Base-by-base conservation (phyloP, 805 yeast species). In the Priceomyces medius region DNA sequence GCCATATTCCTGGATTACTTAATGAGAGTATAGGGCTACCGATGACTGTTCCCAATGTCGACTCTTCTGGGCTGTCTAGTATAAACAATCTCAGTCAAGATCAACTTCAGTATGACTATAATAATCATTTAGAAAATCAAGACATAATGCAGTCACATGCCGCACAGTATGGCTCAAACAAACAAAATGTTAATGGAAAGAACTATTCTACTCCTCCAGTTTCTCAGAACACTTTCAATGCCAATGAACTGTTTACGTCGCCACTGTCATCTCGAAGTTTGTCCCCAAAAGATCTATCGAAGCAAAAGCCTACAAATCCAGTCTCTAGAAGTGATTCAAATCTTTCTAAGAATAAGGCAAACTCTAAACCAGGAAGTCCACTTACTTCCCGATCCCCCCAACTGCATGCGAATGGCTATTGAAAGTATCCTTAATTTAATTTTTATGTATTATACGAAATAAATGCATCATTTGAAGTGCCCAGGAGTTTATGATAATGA, bases 1-100 rank as follows among this genome's bases (percentile, higher is more conserved):
- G 75, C 18, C 87, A 87, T 43, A 80, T 90, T 14, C 96, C 96
- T 0, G 90, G 88, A 0, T 59, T 83, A 24, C 57, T 77, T 31
- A 66, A 55, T 37, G 74, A 71, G 14, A 58, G 59, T 38, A 50
- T 57, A 1, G 72, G 66, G 20, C 53, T 66, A 29, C 73, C 73
- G 3, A 55, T 59, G 51, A 54, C 64, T 35, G 57, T 61, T 4
- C 71, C 74, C 2, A 59, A 59, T 24, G 68, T 63, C 8, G 58
- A 63, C 6, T 52, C 58, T 3, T 45, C 40, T 3, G 16, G 18
- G 14, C 20, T 14, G 20, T 3, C 12, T 9, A 20, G 23, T 28
- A 18, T 14, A 12, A 24, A 24, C 20, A 21, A 29, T 3, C 34
- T 14, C 34, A 31, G 16, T 31, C 38, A 12, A 35, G 35, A 19